Base-by-base conservation (phyloP, 2,329 filamentous ascomycete genomes). In the Colletotrichum graminicola region DNA sequence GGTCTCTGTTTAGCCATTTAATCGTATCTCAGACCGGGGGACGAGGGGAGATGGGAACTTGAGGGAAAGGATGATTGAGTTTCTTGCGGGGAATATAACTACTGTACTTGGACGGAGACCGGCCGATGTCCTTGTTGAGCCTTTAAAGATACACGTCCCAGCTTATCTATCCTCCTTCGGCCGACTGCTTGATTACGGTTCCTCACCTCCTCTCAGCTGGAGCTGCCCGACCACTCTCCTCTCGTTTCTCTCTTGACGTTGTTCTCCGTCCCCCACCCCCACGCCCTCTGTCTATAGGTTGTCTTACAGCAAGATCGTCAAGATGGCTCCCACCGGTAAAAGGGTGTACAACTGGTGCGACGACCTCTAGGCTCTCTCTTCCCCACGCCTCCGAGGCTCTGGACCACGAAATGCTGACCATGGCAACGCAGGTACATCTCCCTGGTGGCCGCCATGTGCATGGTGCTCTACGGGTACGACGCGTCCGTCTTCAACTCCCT, bases 401-500 rank as follows among this genome's bases (percentile, higher is more conserved):
- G 14, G 10, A 7, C 3, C 29, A 3, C 14, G 5, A 14, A 18
- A 60, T 10, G 56, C 23, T 41, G 36, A 41, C 43, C 7, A 18
- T 29, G 34, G 2, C 18, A 14, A 36, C 5, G 29, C 29, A 55
- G 52, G 52, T 55, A 72, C 82, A 89, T 92, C 74, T 91, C 90
- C 71, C 83, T 92, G 62, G 89, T 93, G 74, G 91, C 91, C 67
- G 91, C 91, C 76, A 89, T 90, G 79, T 93, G 90, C 79, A 93
- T 93, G 91, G 90, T 93, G 29, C 84, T 93, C 55, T 93, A 93
- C 78, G 91, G 91, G 68, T 93, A 93, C 78, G 91, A 93, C 85
- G 90, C 91, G 1, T 92, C 90, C 47, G 91, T 92, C 57, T 93
- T 90, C 84, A 93, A 93, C 79, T 90, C 91, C 6, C 87, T 92